Base-by-base conservation (phyloP, 2,329 filamentous ascomycete species). In the Fusarium sp. region DNA sequence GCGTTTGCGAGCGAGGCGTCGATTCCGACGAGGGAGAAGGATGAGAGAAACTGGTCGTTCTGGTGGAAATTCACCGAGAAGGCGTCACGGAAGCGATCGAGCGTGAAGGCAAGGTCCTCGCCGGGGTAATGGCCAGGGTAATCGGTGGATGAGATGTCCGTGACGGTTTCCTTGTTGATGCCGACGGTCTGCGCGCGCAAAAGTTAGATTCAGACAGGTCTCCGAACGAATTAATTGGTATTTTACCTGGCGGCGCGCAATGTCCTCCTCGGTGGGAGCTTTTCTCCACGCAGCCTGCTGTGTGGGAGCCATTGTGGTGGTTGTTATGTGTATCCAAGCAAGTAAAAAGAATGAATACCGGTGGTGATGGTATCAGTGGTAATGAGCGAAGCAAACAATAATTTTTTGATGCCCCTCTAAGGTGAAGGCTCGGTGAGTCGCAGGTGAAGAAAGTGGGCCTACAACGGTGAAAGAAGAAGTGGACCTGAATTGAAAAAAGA, bases 1-100 rank as follows among this genome's bases (percentile, higher is more conserved):
- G 96, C 96, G 79, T 99, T 99, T 76, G 96, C 93, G 77, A 99
- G 89, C 55, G 93, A 90, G 75, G 96, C 94, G 78, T 99, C 96
- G 74, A 97, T 83, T 72, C 95, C 94, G 74, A 97, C 87, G 68
- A 99, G 89, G 33, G 94, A 97, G 83, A 99, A 99, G 56, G 91
- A 91, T 43, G 93, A 84, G 75, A 97, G 89, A 76, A 89, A 87
- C 61, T 86, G 86, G 48, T 91, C 86, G 79, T 96, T 96, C 71
- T 92, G 86, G 86, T 98, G 93, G 78, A 97, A 97, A 70, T 92
- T 79, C 76, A 99, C 86, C 63, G 85, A 83, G 78, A 97, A 90
- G 71, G 83, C 87, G 77, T 90, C 75, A 67, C 83, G 85, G 81
- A 97, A 97, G 65, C 88, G 84, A 3, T 92, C 85, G 52, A 94